A percentile compares a stretch with the other conserved stretches of the same genome.
These are phyloP conservation scores for Trichosporon faecale DNA, from an alignment of 1,284 basidiomycete species.

Conservation along the genomic window DNA sequence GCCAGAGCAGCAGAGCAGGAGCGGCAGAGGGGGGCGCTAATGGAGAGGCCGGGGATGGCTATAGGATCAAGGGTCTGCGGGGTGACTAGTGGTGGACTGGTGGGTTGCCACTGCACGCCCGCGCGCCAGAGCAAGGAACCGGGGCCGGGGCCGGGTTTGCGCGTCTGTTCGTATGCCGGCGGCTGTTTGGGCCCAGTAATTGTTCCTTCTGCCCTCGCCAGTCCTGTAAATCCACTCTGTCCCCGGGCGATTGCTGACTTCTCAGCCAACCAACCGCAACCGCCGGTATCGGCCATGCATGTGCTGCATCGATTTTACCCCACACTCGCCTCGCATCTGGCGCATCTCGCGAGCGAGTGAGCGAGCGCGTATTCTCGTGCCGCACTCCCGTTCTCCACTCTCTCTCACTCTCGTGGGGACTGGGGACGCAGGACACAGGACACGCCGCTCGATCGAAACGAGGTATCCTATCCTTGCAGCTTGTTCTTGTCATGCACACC, in stretches of 20 bases:
- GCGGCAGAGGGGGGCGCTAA: too few species aligned
- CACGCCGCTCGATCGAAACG: not conserved
- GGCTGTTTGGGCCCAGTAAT: slow-evolving; percentile 3
- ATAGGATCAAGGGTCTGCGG: not conserved
- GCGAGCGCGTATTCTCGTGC: too few species aligned
- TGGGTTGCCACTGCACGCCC: not conserved
- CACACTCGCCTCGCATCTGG: not conserved
- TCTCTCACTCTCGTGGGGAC: not conserved
- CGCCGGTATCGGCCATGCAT: not conserved
- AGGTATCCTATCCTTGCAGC: not conserved
- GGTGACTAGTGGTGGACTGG: not conserved
- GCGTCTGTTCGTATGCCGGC: slow-evolving; percentile 1
- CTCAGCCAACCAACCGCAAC: not conserved
- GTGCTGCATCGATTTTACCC: not conserved
- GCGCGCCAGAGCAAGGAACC: not conserved
- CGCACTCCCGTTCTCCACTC: not conserved
- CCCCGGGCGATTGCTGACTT: not conserved
- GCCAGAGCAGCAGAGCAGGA: too few species aligned
- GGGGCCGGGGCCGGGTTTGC: slow-evolving; percentile 1
- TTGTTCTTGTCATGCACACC: not conserved
- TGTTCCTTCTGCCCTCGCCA: not conserved
- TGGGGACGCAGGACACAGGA: not conserved
- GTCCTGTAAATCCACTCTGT: slow-evolving; percentile 1
- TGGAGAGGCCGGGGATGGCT: not conserved
- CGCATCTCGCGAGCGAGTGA: too few species aligned